Evolutionary conservation across 805 yeast species (phyloP).

Genomic region (Ogataea angusta): DNA sequence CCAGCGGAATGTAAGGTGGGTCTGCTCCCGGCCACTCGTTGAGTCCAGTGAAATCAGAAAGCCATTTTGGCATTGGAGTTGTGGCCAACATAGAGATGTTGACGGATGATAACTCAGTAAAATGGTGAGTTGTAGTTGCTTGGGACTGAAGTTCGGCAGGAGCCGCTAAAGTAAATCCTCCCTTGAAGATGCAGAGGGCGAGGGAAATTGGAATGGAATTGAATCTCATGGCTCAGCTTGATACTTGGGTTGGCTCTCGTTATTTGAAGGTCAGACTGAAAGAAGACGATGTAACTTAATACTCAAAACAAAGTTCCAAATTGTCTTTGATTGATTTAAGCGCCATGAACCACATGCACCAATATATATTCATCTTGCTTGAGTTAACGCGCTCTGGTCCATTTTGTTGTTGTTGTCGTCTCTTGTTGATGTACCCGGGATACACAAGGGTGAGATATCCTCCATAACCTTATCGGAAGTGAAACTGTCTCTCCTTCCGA

Average conservation of each 20-base stretch:
- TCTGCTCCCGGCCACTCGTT: slow-evolving; percentile 78
- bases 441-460: slow-evolving; percentile 20
- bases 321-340: background rate
- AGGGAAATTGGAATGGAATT: background rate
- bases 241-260: background rate
- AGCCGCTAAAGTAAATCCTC: slow-evolving; percentile 1
- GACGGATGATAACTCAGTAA: slow-evolving; percentile 17
- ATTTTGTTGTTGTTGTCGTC: slow-evolving; percentile 1
- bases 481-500: slow-evolving; percentile 12
- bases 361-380: slow-evolving; percentile 1
- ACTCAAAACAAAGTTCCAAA: background rate
- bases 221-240: background rate
- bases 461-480: slow-evolving; percentile 13
- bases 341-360: slow-evolving; percentile 5
- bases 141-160: background rate
- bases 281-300: background rate
- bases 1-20: slow-evolving; percentile 86
- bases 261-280: background rate
- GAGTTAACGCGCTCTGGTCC: slow-evolving; percentile 4
- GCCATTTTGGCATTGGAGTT: slow-evolving; percentile 69
- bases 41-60: slow-evolving; percentile 68
- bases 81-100: slow-evolving; percentile 27
- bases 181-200: background rate
- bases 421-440: slow-evolving; percentile 4
- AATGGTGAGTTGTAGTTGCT: background rate